Percentiles rank a stretch among this genome's conserved stretches.
Evolutionary conservation across 179 eudicot genomes (phyloP).

Genomic region (Nepenthes alata): DNA sequence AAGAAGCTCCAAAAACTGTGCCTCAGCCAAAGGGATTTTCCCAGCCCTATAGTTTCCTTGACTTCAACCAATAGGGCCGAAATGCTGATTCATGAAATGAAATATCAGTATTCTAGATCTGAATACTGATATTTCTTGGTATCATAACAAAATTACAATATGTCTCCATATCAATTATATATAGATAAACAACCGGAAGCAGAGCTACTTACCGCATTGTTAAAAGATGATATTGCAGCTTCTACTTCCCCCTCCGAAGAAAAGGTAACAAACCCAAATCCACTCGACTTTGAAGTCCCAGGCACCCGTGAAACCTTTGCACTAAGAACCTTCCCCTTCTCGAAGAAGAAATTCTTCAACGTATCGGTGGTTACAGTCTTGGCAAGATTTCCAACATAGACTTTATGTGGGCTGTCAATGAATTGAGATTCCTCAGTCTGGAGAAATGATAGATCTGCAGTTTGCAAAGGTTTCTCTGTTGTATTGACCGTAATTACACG

Average conservation of each 20-base stretch:
- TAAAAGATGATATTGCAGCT: constrained; percentile 57
- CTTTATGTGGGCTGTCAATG: constrained; percentile 74
- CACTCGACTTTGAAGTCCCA: constrained; percentile 78
- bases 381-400: constrained; percentile 87
- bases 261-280: constrained; percentile 70
- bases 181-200: neutral
- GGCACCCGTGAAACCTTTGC: constrained; percentile 80
- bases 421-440: constrained; percentile 67
- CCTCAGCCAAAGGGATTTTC: too few relatives aligned
- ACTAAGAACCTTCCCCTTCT: constrained; percentile 68
- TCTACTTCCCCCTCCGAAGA: constrained; percentile 72
- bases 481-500: constrained; percentile 77
- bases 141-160: neutral
- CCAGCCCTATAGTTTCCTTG: too few relatives aligned
- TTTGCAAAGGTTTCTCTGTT: constrained; percentile 70
- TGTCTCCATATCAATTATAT: too few relatives aligned
- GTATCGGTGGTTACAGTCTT: constrained; percentile 66
- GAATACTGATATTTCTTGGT: too few relatives aligned
- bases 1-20: too few relatives aligned
- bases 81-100: too few relatives aligned
- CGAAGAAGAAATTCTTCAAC: constrained; percentile 60
- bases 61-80: too few relatives aligned
- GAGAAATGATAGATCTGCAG: constrained; percentile 23
- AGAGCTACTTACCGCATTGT: constrained; percentile 51
- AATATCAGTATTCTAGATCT: too few relatives aligned